phyloP scores from a whole-genome alignment of 306 rosid genomes.

The Begonia peltatifolia region DNA sequence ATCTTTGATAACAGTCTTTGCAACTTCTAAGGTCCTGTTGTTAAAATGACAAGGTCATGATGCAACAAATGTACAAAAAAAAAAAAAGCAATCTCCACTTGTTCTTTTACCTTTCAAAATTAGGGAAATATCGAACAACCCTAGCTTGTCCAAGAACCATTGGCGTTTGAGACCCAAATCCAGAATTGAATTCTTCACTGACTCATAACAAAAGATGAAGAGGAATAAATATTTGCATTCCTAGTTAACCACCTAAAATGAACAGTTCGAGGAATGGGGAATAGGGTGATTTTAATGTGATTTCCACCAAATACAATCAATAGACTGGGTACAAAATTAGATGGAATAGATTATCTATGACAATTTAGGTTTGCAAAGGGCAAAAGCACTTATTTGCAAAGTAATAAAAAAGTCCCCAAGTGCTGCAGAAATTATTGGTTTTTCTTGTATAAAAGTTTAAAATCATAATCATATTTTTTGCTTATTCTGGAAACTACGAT shows the following conservation, averaged over 20 bases:
- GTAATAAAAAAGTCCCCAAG: too few relatives aligned
- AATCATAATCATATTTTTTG: too few relatives aligned
- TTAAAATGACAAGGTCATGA: neutral
- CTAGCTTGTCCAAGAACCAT: conserved; percentile 94
- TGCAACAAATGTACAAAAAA: too few relatives aligned
- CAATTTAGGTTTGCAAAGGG: too few relatives aligned
- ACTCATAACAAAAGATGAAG: conserved; percentile 7
- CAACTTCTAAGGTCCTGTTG: conserved; percentile 58
- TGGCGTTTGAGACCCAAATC: conserved; percentile 94
- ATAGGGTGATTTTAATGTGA: neutral
- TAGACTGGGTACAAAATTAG: neutral
- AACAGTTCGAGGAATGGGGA: neutral
- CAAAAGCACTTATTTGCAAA: too few relatives aligned
- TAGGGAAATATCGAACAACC: conserved; percentile 73
- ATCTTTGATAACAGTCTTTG: conserved; percentile 66
- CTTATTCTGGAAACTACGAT: too few relatives aligned
- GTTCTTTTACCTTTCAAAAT: conserved; percentile 58
- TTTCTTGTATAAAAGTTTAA: too few relatives aligned
- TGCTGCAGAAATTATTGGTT: too few relatives aligned
- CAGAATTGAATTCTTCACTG: conserved; percentile 80
- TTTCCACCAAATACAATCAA: neutral
- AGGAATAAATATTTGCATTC: neutral
- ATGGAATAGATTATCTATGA: neutral
- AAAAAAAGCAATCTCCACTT: conserved; percentile 2
- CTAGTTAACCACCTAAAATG: neutral